Evolutionary conservation across 768 basidiomycete genomes (phyloP), one percentile per base, ranked within the genome.

Genomic region (Mycena galopus): DNA sequence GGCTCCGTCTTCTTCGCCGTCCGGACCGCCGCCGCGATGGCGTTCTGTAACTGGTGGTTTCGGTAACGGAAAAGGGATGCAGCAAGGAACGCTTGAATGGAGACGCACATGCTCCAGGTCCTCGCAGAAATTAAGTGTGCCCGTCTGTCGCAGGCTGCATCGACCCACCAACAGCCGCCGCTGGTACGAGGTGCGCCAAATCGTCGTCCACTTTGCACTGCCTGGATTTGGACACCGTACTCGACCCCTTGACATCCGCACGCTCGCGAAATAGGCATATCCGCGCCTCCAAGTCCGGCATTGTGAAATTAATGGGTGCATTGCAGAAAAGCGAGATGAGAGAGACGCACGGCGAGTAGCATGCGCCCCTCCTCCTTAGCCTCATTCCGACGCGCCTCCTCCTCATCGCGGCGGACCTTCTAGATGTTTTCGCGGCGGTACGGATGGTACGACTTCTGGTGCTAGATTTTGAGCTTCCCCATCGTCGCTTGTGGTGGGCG

Each of bases 391-490:
- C 86, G 83, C 17, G 93, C 95, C 79, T 92, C 93, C 77, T 93
- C 95, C 82, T 96, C 94, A 87, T 96, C 94, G 69, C 78, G 82
- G 23, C 90, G 84, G 1, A 96, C 94, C 23, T 88, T 88, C 70
- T 94, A 94, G 70, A 95, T 94, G 77, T 96, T 96, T 79, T 96
- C 95, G 51, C 91, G 82, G 44, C 94, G 84, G 78, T 96, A 96
- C 0, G 80, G 96, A 96, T 1, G 94, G 95, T 79, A n/a, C n/a
- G n/a, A n/a, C n/a, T 96, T 96, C 85, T 95, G 94, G 80, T 96
- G 94, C 16, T 94, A 94, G 79, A 95, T n/a, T 96, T 95, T 95
- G 29, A 95, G 87, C 78, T 94, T 94, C 30, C 94, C 94, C 94
- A 95, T 95, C 55, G 71, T 81, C 27, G 55, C 29, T 33, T 29